Evolutionary conservation across 495 filamentous ascomycete genomes (phyloP).

Genomic region (Xylaria intraflava): DNA sequence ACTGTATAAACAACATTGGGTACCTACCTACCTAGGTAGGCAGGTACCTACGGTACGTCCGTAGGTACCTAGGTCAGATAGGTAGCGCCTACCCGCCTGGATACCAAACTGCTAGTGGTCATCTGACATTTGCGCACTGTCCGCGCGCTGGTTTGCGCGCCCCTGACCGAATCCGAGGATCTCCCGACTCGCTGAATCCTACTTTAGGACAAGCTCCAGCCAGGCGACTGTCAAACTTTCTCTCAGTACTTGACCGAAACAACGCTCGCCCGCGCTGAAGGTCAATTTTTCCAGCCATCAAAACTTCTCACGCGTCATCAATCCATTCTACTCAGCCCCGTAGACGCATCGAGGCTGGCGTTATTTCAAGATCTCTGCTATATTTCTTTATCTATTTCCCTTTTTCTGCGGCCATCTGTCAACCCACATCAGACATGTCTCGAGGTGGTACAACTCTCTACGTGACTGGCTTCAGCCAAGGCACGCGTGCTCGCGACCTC

Average conservation of each 20-base stretch:
- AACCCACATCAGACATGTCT: conserved; percentile 56
- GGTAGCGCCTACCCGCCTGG: no score
- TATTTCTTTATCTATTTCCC: conserved; percentile 17
- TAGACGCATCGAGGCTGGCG: conserved; percentile 15
- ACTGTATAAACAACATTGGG: no score
- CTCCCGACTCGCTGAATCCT: conserved; percentile 3
- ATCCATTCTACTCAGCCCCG: conserved; percentile 3
- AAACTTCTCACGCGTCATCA: conserved; percentile 5
- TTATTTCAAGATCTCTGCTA: conserved; percentile 10
- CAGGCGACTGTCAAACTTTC: conserved; percentile 9
- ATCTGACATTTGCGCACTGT: no score
- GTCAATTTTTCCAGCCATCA: conserved; percentile 1
- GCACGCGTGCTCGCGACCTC: conserved; percentile 97
- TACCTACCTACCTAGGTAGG: no score
- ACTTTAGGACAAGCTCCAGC: conserved; percentile 8
- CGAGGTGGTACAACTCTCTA: conserved; percentile 92
- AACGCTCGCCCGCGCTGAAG: conserved; percentile 4
- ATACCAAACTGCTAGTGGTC: no score
- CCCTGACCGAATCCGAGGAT: not conserved
- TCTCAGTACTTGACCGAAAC: conserved; percentile 11
- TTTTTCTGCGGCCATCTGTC: conserved; percentile 13
- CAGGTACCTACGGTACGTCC: no score
- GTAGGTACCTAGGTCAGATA: no score
- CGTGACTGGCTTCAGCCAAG: conserved; percentile 95
- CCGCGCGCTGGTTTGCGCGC: not conserved